phyloP scores from a whole-genome alignment of 495 filamentous ascomycete genomes.

The Trichocladium uniseriatum region DNA sequence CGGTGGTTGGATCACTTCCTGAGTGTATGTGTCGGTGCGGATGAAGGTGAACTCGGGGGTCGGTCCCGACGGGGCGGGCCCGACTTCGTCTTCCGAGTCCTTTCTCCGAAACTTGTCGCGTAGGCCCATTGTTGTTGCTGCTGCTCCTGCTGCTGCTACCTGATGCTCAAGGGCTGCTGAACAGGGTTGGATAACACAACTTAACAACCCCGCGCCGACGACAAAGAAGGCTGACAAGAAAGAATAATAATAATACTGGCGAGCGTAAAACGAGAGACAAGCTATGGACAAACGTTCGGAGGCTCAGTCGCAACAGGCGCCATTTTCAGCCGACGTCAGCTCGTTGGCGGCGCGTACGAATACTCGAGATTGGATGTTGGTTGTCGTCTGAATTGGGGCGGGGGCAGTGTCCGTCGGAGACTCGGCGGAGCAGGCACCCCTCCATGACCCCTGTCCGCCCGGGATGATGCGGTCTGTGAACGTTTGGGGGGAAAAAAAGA shows the following conservation, averaged over 20 bases:
- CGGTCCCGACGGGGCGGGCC: conserved; percentile 24
- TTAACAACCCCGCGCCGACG: no score
- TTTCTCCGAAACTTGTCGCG: conserved; percentile 68
- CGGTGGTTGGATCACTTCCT: conserved; percentile 67
- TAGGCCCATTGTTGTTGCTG: conserved; percentile 49
- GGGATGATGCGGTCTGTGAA: no score
- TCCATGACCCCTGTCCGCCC: no score
- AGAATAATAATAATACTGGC: neutral
- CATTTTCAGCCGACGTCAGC: conserved; percentile 6
- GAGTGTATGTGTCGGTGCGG: conserved; percentile 68
- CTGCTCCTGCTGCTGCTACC: neutral
- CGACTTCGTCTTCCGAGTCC: conserved; percentile 35
- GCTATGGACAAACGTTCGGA: neutral
- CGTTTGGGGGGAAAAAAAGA: no score
- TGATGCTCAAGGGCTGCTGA: neutral
- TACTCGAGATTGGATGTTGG: conserved; percentile 1
- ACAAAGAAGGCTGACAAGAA: neutral
- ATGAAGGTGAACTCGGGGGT: conserved; percentile 74
- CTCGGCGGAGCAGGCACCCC: no score
- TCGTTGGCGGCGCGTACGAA: neutral
- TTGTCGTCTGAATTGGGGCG: neutral
- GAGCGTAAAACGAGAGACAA: neutral
- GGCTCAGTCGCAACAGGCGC: neutral
- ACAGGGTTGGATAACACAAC: no score
- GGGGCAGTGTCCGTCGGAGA: no score